Evolutionary conservation across 352 stramenopile genomes (phyloP), one percentile per base, ranked within the genome.

Genomic region (Phytophthora hibernalis): DNA sequence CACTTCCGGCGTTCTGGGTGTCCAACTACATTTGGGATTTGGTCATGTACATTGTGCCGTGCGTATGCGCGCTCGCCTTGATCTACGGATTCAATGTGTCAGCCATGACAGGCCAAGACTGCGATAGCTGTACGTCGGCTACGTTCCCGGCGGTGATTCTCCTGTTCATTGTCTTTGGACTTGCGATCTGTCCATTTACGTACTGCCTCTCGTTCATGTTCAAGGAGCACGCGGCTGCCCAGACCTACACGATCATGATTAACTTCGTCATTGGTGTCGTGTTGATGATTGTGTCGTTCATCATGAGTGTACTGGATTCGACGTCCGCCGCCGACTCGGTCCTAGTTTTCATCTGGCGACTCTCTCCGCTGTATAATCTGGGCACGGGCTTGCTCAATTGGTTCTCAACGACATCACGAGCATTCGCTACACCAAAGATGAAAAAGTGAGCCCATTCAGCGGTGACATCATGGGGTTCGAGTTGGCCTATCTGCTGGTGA

Each of bases 11-110:
- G 0, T 99, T 99, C 65, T 99, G 97, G 97, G 28, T 98, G 20
- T 91, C 93, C 21, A 99, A 97, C 37, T 98, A 92, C 61, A 55
- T 95, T 13, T 99, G 93, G 87, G 95, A 99, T 64, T 65, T 97
- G 15, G 43, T 96, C 5, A 96, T 93, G 54, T 99, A 98, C 76
- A 56, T 93, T 22, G 68, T 98, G 0, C 80, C 85, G 7, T 74
- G 65, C n/a, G 58, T 61, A 61, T 0, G 18, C 87, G 16, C 56
- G 0, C 37, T 90, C 18, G 26, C 70, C 8, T 18, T 85, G 18
- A 82, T 91, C 57, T 52, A 82, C 10, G n/a, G 48, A 0, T 87
- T 82, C 33, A 57, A 77, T 1, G 68, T 89, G 2, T 52, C 64
- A 0, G 28, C 78, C 1, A n/a, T 87, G n/a, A 87, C 80, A 0